Conservation (phyloP, 768 basidiomycete genomes). For the Tricholomella constricta region DNA sequence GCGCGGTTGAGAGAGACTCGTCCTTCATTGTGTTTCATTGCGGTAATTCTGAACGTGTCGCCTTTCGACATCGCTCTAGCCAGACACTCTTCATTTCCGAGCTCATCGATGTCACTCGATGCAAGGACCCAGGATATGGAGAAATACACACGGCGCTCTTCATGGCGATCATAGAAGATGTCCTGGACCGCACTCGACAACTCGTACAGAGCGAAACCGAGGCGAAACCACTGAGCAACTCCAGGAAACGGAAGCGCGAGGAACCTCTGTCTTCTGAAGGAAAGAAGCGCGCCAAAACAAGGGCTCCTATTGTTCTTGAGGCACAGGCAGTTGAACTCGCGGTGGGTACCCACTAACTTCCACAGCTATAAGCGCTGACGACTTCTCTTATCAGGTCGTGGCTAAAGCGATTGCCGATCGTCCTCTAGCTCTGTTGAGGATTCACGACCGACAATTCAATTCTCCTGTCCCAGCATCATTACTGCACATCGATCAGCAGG, state of each 20-base stretch:
- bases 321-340: background rate
- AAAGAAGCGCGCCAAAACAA: background rate
- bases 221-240: background rate
- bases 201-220: background rate
- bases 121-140: background rate
- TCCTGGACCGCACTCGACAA: background rate
- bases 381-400: background rate
- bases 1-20: conserved; percentile 7
- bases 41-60: background rate
- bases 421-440: conserved; percentile 1
- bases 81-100: conserved; percentile 9
- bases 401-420: background rate
- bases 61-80: conserved; percentile 5
- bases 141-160: conserved; percentile 1
- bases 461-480: conserved; percentile 17
- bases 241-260: conserved; percentile 2
- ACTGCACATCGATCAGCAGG: conserved; percentile 1
- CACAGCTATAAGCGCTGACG: too few relatives aligned
- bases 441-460: conserved; percentile 6
- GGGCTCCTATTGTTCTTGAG: background rate
- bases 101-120: background rate
- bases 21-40: conserved; percentile 6
- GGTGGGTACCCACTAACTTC: too few relatives aligned
- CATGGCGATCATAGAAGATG: conserved; percentile 1
- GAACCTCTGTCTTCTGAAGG: background rate